Percentiles rank a stretch among this genome's conserved stretches.
Evolutionary conservation across 768 basidiomycete species (phyloP).

Genomic region (Boletus speciosus): DNA sequence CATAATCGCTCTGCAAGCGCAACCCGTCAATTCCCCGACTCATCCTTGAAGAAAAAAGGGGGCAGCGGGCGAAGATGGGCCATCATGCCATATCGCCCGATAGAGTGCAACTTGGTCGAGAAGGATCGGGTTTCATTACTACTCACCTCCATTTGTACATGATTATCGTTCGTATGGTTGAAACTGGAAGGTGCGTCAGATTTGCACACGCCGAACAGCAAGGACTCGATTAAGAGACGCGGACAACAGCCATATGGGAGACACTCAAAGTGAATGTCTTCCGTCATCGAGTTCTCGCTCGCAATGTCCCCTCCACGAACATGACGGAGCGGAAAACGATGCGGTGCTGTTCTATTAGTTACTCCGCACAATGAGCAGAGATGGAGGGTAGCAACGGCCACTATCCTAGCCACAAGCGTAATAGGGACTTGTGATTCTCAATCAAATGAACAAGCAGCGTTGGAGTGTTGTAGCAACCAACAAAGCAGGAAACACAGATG

Average conservation of each 20-base stretch:
- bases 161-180: conserved; percentile 67
- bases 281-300: not conserved
- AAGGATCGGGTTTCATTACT: conserved; percentile 20
- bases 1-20: conserved; percentile 57
- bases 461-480: conserved; percentile 12
- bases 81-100: conserved; percentile 9
- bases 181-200: conserved; percentile 45
- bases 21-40: conserved; percentile 8
- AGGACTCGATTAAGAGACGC: not conserved
- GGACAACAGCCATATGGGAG: not conserved
- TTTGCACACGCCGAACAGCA: conserved; percentile 5
- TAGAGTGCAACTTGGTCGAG: conserved; percentile 14
- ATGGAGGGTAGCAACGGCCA: conserved; percentile 20
- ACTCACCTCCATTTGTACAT: conserved; percentile 70
- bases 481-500: not conserved
- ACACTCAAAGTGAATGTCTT: not conserved
- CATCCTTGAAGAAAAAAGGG: conserved; percentile 6
- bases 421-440: conserved; percentile 17
- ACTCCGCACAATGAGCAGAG: conserved; percentile 9
- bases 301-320: not conserved
- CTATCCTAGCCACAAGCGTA: conserved; percentile 6
- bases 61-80: not conserved
- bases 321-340: not conserved
- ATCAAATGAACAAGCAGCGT: conserved; percentile 17
- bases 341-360: conserved; percentile 4